Base-by-base conservation (phyloP, 73 alveolate genomes). In the Effrenium voratum region DNA sequence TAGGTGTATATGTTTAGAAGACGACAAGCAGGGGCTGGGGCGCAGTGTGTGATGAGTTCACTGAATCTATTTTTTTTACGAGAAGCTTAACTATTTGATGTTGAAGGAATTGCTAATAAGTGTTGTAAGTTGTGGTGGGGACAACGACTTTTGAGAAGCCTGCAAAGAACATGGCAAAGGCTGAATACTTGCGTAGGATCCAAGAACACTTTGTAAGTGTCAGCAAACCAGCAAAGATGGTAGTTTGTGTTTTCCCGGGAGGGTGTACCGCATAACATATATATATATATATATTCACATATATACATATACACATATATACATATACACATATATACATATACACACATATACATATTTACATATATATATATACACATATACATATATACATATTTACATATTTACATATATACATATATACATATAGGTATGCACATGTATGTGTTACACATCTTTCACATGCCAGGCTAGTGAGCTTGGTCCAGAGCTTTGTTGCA, bases 401-500 rank as follows among this genome's bases (percentile, higher is more conserved):
- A 63, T 63, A 63, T 22, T 12, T 8, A 24, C 22, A 13, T 22
- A 10, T 24, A 63, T 24, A 63, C 6, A 63, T 22, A 24, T 13
- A 12, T 63, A 63, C 22, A 10, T 24, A 63, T 63, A 63, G 24
- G 15, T 13, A 24, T 24, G 76, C 76, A 63, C 40, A 8, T 32
- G 5, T 63, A 38, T 24, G 30, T 13, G 36, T 24, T 4, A 13
- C 15, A 24, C 76, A 63, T 24, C 10, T 10, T 63, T 13, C 10
- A 24, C 76, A 63, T 8, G 30, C 22, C 8, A 82, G 92, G 49
- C 49, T 82, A 73, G 72, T 82, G 92, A 8, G n/a, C 38, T 36
- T 82, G 38, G 92, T 82, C 34, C 50, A 47, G 38, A 47, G 32
- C 92, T 82, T 82, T 15, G 92, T 82, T 36, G 44, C 92, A 3